These are phyloP conservation scores for Calonectria ilicicola DNA, from an alignment of 2,329 filamentous ascomycete species.

Conservation along the genomic window DNA sequence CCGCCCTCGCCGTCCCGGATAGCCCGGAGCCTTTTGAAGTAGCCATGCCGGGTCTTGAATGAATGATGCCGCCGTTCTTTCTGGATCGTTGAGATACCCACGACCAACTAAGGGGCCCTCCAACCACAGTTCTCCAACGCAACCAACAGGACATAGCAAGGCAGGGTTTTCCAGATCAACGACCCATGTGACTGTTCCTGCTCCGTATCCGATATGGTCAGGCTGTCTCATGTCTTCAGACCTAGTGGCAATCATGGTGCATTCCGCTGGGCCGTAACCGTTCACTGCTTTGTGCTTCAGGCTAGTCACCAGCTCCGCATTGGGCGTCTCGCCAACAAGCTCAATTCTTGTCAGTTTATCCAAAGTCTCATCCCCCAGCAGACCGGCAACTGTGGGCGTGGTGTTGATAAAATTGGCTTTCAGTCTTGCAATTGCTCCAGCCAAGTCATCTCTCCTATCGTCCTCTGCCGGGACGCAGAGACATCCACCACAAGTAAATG, in stretches of 20 bases:
- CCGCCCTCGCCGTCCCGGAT: constrained; percentile 22
- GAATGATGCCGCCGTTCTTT: constrained; percentile 46
- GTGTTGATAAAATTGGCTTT: background rate
- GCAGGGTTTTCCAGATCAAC: background rate
- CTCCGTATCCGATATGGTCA: background rate
- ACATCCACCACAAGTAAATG: constrained; percentile 9
- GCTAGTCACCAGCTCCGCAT: constrained; percentile 4
- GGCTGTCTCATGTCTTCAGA: background rate
- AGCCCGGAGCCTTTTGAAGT: background rate
- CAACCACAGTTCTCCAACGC: constrained; percentile 40
- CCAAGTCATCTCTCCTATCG: constrained; percentile 1
- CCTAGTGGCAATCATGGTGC: background rate
- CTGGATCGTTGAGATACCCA: constrained; percentile 58
- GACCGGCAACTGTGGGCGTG: constrained; percentile 8
- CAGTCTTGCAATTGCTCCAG: constrained; percentile 1
- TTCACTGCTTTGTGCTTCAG: constrained; percentile 6
- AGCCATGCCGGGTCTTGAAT: constrained; percentile 42
- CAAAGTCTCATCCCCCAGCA: background rate
- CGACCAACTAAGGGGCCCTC: constrained; percentile 60
- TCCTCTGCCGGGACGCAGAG: constrained; percentile 21
- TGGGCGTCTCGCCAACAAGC: background rate
- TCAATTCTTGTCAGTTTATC: background rate
- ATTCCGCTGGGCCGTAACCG: constrained; percentile 13
- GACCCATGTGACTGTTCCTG: background rate
- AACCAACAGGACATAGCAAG: constrained; percentile 4